Evolutionary conservation across 306 rosid species (phyloP).

Genomic region (Rosa persica): DNA sequence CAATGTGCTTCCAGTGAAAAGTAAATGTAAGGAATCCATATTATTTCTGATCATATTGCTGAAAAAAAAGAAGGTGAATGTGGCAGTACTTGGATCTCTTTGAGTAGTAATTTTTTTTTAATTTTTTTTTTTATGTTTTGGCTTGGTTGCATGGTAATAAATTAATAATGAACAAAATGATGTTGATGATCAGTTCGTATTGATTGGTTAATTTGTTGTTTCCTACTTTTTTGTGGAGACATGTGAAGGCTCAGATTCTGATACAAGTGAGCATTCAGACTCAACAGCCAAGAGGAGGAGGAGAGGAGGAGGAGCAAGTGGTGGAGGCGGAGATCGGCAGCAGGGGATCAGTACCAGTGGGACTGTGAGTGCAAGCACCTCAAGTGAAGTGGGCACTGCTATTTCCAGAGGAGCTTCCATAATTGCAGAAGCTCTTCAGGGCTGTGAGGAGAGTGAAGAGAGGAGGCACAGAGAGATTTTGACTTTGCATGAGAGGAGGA

Average conservation of each 20-base stretch:
- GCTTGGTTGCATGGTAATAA: conserved; percentile 12
- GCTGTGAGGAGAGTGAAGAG: conserved; percentile 43
- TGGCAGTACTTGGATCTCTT: not conserved
- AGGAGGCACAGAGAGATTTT: conserved; percentile 41
- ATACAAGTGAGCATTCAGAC: conserved; percentile 45
- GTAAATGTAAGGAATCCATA: not conserved
- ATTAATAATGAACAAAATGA: not conserved
- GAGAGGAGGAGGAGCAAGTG: conserved; percentile 16
- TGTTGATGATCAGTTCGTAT: not conserved
- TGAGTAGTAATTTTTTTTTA: not conserved
- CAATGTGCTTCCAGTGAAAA: not conserved
- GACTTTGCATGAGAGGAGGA: conserved; percentile 39
- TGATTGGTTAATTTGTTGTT: conserved; percentile 23
- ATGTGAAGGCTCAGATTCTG: conserved; percentile 48
- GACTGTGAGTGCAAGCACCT: conserved; percentile 18
- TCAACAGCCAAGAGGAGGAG: conserved; percentile 48
- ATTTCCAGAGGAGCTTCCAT: conserved; percentile 42
- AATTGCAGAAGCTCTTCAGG: conserved; percentile 46
- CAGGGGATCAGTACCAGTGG: conserved; percentile 22
- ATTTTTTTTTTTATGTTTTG: not conserved
- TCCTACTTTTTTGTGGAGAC: conserved; percentile 24
- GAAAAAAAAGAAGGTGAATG: not conserved
- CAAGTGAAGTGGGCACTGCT: conserved; percentile 41
- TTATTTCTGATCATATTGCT: not conserved
- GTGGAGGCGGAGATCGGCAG: conserved; percentile 7